Conservation (phyloP, 2,329 filamentous ascomycete species). For the Botrytis hyacinthi region DNA sequence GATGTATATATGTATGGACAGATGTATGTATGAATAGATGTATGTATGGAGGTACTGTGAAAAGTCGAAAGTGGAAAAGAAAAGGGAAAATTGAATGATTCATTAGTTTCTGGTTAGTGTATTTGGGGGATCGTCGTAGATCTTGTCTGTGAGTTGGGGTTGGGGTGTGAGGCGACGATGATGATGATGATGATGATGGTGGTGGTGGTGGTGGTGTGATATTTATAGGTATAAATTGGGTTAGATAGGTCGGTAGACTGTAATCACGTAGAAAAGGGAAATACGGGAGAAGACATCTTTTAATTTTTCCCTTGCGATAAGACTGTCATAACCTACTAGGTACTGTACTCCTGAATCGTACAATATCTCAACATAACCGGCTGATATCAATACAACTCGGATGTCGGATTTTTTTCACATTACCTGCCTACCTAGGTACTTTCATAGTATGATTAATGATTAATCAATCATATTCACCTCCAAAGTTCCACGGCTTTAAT, state of each 20-base stretch:
- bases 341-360: not conserved
- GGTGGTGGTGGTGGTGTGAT: too few relatives aligned
- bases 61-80: too few relatives aligned
- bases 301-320: not conserved
- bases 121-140: too few relatives aligned
- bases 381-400: not conserved
- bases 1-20: not conserved
- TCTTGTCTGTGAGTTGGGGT: too few relatives aligned
- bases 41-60: not conserved
- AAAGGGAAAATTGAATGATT: too few relatives aligned
- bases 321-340: not conserved
- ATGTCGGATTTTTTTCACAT: not conserved
- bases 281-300: not conserved
- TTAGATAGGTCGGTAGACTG: too few relatives aligned
- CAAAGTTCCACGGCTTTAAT: not conserved
- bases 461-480: not conserved
- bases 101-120: too few relatives aligned
- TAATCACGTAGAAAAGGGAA: too few relatives aligned
- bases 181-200: too few relatives aligned
- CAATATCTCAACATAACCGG: not conserved
- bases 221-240: too few relatives aligned
- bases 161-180: too few relatives aligned
- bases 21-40: not conserved
- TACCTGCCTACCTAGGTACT: not conserved
- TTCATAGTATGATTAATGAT: not conserved